A percentile compares a stretch with the other conserved stretches of the same genome.
Conservation (phyloP, 257 asterid genomes). For the Sherardia arvensis region DNA sequence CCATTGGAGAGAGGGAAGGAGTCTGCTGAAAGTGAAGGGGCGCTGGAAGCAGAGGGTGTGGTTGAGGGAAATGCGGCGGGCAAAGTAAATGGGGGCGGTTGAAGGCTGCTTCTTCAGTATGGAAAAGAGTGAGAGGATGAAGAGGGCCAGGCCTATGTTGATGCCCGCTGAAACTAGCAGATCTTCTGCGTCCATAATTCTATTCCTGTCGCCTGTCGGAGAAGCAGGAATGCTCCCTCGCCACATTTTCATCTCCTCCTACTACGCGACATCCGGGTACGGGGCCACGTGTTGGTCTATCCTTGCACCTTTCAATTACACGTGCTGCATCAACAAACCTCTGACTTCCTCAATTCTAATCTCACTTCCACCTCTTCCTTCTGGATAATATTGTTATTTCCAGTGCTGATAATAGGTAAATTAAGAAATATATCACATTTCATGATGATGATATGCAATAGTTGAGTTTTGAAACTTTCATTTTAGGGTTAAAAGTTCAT, state of each 20-base stretch:
- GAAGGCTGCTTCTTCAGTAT: conserved; percentile 58
- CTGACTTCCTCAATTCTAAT: neutral
- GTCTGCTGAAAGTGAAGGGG: conserved; percentile 29
- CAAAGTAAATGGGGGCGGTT: conserved; percentile 51
- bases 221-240: no score
- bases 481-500: no score
- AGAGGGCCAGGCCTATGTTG: conserved; percentile 61
- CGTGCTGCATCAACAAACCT: conserved; percentile 2
- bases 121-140: conserved; percentile 60
- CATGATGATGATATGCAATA: no score
- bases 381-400: no score
- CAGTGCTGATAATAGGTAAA: no score
- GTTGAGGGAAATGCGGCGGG: conserved; percentile 72
- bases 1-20: conserved; percentile 71
- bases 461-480: no score
- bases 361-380: no score
- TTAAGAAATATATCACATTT: no score
- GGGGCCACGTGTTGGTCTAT: neutral
- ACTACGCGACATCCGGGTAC: no score
- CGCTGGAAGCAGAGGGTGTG: conserved; percentile 30
- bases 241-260: no score
- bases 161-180: conserved; percentile 62
- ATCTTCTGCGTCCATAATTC: conserved; percentile 60
- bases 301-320: conserved; percentile 4
- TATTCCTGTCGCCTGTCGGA: no score